Conservation (phyloP, 225 moss, liverwort and hornwort species). For the Pseudoscleropodium purum region DNA sequence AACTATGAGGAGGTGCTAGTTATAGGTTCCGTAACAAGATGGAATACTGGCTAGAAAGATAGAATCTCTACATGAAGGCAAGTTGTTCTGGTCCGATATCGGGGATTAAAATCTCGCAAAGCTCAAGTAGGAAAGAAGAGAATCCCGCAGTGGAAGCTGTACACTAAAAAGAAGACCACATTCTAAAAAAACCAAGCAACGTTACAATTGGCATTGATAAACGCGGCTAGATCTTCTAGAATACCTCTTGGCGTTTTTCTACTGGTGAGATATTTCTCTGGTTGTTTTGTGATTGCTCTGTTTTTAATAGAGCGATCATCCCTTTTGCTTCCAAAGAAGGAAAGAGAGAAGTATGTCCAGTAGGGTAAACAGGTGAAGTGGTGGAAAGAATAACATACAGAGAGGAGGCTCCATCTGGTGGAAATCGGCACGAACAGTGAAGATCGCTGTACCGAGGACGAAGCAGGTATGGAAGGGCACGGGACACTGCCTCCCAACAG, state of each 20-base stretch:
- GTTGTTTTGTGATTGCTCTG: not conserved
- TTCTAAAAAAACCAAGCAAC: not conserved
- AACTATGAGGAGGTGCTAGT: not conserved
- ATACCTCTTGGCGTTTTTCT: not conserved
- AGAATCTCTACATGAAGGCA: not conserved
- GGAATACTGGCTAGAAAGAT: not conserved
- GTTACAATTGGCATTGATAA: not conserved
- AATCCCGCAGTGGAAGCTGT: not conserved
- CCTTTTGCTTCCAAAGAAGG: not conserved
- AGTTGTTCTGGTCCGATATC: not conserved
- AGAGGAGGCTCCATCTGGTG: not conserved
- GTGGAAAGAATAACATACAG: slow-evolving; percentile 9
- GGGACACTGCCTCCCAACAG: slow-evolving; percentile 17
- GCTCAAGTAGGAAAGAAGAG: not conserved
- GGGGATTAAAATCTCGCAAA: not conserved
- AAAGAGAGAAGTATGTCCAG: not conserved
- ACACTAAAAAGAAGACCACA: not conserved
- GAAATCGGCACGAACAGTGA: not conserved
- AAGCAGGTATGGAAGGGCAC: slow-evolving; percentile 7
- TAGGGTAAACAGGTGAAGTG: not conserved
- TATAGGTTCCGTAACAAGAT: not conserved
- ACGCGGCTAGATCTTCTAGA: not conserved
- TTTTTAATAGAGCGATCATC: not conserved
- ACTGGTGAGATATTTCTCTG: not conserved
- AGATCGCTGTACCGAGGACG: not conserved